phyloP scores from a whole-genome alignment of 352 stramenopile species.

The Peronospora farinosa region DNA sequence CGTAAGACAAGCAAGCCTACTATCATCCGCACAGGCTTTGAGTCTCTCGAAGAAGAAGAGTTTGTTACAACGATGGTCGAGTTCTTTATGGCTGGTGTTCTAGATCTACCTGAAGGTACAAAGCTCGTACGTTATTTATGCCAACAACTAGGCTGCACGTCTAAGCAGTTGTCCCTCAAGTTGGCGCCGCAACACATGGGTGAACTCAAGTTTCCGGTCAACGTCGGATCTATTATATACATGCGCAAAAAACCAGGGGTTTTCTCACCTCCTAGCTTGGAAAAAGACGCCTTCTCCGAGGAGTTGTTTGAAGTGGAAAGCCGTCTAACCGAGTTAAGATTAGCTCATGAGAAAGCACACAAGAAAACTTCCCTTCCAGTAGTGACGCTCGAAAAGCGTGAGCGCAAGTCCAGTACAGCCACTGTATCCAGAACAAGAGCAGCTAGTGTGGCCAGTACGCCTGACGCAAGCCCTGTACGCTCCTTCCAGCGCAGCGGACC shows the following conservation, averaged over 20 bases:
- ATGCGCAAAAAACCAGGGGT: conserved; percentile 25
- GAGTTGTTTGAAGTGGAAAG: conserved; percentile 49
- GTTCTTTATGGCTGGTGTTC: conserved; percentile 51
- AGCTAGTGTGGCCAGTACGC: conserved; percentile 17
- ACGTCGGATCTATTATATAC: conserved; percentile 51
- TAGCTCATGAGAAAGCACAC: conserved; percentile 38
- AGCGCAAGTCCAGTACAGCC: conserved; percentile 28
- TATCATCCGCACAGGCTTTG: conserved; percentile 72
- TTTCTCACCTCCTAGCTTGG: conserved; percentile 9
- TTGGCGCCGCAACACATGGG: conserved; percentile 44
- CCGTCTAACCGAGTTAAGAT: conserved; percentile 39
- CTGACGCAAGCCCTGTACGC: conserved; percentile 22
- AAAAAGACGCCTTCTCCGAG: conserved; percentile 37
- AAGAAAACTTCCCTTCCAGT: conserved; percentile 13
- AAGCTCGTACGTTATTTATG: conserved; percentile 53
- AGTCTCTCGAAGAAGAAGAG: conserved; percentile 52
- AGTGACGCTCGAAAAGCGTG: conserved; percentile 17
- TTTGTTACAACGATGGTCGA: conserved; percentile 54
- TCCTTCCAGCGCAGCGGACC: conserved; percentile 49
- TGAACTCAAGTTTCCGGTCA: conserved; percentile 51
- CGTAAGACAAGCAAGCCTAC: conserved; percentile 36
- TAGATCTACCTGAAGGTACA: conserved; percentile 45
- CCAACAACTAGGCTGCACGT: conserved; percentile 43
- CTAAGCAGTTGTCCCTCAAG: conserved; percentile 64
- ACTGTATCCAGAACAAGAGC: conserved; percentile 24